Evolutionary conservation across 768 basidiomycete genomes (phyloP).

Genomic region (Phlebiopsis gigantea): DNA sequence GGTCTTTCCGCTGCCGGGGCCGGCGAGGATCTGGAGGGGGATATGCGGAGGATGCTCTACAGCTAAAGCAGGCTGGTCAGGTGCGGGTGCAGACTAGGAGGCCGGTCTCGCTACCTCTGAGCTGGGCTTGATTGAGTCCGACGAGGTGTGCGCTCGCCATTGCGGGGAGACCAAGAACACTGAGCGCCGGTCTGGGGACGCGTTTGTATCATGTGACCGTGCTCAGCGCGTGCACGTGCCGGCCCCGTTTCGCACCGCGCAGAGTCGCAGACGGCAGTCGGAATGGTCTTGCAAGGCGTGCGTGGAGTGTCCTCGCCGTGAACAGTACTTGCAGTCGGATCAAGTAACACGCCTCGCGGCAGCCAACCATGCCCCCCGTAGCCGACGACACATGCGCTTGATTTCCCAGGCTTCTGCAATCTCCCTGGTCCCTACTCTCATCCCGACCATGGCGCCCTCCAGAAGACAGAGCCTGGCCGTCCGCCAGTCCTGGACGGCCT

Average conservation of each 20-base stretch:
- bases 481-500: slow-evolving; percentile 5
- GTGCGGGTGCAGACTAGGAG: neutral
- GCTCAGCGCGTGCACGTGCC: too few species aligned
- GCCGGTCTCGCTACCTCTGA: slow-evolving; percentile 28
- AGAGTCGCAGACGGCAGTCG: too few species aligned
- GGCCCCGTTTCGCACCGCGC: too few species aligned
- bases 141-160: neutral
- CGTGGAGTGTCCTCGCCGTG: too few species aligned
- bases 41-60: slow-evolving; percentile 55
- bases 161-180: neutral
- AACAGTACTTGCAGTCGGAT: too few species aligned
- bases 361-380: neutral
- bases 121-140: slow-evolving; percentile 28
- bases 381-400: neutral
- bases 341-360: neutral
- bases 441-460: neutral
- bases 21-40: slow-evolving; percentile 78
- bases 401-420: neutral
- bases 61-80: slow-evolving; percentile 35
- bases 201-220: neutral
- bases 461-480: neutral
- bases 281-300: too few species aligned
- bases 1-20: slow-evolving; percentile 75
- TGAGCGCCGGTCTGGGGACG: neutral
- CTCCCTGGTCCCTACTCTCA: neutral